These are phyloP conservation scores for Suillus fuscotomentosus DNA, from an alignment of 768 basidiomycete genomes.

Conservation along the genomic window DNA sequence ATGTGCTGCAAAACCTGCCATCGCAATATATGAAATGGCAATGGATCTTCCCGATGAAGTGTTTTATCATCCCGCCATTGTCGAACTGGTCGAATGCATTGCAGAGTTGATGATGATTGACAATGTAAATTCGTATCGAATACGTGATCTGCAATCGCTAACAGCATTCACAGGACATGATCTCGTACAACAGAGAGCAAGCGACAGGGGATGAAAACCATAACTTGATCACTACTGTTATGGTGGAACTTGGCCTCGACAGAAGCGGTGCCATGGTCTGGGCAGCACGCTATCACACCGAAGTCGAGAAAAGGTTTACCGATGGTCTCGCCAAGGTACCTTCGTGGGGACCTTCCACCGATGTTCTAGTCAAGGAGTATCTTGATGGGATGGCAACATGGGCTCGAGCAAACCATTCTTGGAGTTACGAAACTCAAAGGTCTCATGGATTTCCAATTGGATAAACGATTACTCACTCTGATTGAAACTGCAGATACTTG, in stretches of 20 bases:
- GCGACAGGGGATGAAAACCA: conserved; percentile 30
- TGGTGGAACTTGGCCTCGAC: conserved; percentile 25
- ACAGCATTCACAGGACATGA: conserved; percentile 28
- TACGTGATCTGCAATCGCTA: not conserved
- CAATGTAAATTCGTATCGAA: conserved; percentile 15
- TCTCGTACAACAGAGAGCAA: conserved; percentile 36
- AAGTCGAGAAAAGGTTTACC: conserved; percentile 17
- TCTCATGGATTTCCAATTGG: not conserved
- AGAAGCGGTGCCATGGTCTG: conserved; percentile 31
- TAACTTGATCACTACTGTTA: conserved; percentile 34
- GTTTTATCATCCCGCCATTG: conserved; percentile 24
- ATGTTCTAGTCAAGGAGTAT: conserved; percentile 23
- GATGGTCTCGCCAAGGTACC: conserved; percentile 22
- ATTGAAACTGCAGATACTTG: conserved; percentile 22
- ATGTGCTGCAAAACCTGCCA: conserved; percentile 28
- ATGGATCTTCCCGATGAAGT: conserved; percentile 34
- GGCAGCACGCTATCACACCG: conserved; percentile 15
- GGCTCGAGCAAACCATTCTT: conserved; percentile 24
- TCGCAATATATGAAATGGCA: conserved; percentile 28
- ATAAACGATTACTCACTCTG: not conserved
- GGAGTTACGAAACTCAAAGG: conserved; percentile 29
- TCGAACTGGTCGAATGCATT: conserved; percentile 8
- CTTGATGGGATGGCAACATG: conserved; percentile 25
- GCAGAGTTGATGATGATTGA: conserved; percentile 22
- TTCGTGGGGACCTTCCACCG: conserved; percentile 24